Base-by-base conservation (phyloP, 164 flowering plant genomes). In the Cinnamomum chago region DNA sequence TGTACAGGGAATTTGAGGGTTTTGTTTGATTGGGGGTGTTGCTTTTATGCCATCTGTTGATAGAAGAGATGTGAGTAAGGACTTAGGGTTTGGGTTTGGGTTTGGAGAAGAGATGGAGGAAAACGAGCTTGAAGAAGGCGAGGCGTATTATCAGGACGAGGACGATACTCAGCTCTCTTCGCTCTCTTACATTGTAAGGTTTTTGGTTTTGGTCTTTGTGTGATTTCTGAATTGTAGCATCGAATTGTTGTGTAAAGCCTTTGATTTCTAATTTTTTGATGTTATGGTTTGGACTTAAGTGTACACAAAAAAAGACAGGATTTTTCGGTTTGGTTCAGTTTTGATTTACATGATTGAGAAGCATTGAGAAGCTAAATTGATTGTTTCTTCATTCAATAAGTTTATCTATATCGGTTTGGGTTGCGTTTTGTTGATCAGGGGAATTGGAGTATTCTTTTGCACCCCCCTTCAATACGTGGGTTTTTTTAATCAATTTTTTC, bases 121-220 rank as follows among this genome's bases (percentile, higher is more conserved):
- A 67, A 81, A 85, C 74, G 98, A 95, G 86, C 90, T 95, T 75
- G 98, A 95, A 87, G 97, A 95, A 89, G 98, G 98, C 27, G 98
- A 93, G 77, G 94, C 97, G 77, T 87, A 81, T 79, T 85, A 83
- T 70, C 86, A 83, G 83, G 82, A 83, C 83, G 76, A 85, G 5
- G 77, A 78, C 70, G 86, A 81, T 13, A 88, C 74, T 77, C 70
- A 68, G 79, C 83, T 90, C 77, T 86, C 95, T 75, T 88, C 47
- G 50, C 47, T 67, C 69, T 30, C 50, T 67, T 67, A 90, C 90
- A 79, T 92, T 82, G 97, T 90, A 87, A 87, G 93, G 72, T 25
- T 30, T 15, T 15, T 30, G 28, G 40, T 24, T 18, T 67, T 67
- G 18, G 18, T 67, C n/a, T 67, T 67, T 65, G 27, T 65, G 22